Conservation (phyloP, 495 filamentous ascomycete species). For the Penicillium manginii region DNA sequence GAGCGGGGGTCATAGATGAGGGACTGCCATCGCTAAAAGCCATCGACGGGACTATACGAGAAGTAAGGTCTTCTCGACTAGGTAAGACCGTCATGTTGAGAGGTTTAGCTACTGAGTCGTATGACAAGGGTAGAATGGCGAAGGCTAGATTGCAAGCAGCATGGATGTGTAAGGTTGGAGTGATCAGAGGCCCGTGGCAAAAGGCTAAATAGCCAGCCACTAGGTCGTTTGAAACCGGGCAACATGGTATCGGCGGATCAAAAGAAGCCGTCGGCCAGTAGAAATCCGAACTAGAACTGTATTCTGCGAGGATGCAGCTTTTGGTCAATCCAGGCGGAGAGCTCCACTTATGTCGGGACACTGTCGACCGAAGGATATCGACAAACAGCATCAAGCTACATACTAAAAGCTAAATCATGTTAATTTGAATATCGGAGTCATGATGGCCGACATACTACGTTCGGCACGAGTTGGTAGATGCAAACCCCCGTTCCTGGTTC, state of each 20-base stretch:
- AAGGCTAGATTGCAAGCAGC: neutral
- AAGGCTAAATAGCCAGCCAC: slow-evolving; percentile 1
- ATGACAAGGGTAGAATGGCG: neutral
- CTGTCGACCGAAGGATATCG: neutral
- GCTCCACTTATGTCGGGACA: neutral
- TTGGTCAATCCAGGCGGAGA: neutral
- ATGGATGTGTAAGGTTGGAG: neutral
- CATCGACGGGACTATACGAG: slow-evolving; percentile 65
- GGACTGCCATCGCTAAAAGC: slow-evolving; percentile 53
- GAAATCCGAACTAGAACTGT: too few species aligned
- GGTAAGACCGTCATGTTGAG: slow-evolving; percentile 8
- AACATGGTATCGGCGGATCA: too few species aligned
- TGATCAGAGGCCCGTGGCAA: neutral
- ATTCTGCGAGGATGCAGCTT: neutral
- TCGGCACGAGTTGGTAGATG: too few species aligned
- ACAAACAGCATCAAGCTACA: neutral
- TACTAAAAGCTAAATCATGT: neutral
- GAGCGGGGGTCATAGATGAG: slow-evolving; percentile 53
- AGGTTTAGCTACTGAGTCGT: neutral
- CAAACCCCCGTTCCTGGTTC: too few species aligned
- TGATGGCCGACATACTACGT: too few species aligned
- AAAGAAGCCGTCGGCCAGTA: too few species aligned
- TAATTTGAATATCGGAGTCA: too few species aligned
- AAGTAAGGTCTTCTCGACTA: slow-evolving; percentile 53
- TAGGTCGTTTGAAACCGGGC: neutral